Evolutionary conservation across 106 monocot genomes (phyloP).

Genomic region (Phalaenopsis equestris): DNA sequence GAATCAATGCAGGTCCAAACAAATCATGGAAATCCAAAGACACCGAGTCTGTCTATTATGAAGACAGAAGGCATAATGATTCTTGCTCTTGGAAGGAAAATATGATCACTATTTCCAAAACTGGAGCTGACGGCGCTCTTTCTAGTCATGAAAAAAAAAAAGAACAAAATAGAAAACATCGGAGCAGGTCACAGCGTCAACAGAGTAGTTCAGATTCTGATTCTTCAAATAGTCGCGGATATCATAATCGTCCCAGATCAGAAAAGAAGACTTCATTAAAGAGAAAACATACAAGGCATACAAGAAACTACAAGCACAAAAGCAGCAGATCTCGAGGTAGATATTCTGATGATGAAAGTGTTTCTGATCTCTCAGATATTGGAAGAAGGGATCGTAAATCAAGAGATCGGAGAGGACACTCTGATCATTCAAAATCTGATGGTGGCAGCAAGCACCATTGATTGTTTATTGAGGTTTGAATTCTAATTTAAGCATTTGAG

Average conservation of each 20-base stretch:
- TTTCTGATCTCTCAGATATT: conserved; percentile 12
- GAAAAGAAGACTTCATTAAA: conserved; percentile 23
- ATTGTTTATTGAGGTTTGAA: not conserved
- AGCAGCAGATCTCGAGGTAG: conserved; percentile 19
- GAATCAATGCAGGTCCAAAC: not conserved
- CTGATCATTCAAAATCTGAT: conserved; percentile 8
- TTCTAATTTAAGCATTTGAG: not conserved
- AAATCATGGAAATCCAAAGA: not conserved
- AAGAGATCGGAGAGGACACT: conserved; percentile 12
- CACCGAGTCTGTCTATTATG: not conserved
- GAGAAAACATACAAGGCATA: conserved; percentile 24
- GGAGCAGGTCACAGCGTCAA: conserved; percentile 22
- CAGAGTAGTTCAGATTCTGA: conserved; percentile 33
- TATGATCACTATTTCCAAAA: not conserved
- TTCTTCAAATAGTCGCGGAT: conserved; percentile 19
- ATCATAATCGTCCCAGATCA: conserved; percentile 18
- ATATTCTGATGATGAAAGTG: conserved; percentile 13
- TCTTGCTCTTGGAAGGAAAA: too few relatives aligned
- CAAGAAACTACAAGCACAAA: conserved; percentile 24
- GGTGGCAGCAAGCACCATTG: conserved; percentile 5
- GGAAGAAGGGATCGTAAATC: conserved; percentile 17
- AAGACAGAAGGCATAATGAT: too few relatives aligned
- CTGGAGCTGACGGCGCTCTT: not conserved
- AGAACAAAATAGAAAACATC: conserved; percentile 17
- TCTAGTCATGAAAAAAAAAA: conserved; percentile 2